These are phyloP conservation scores for Leptodontidium sp. DNA, from an alignment of 2,329 filamentous ascomycete species.

Conservation along the genomic window DNA sequence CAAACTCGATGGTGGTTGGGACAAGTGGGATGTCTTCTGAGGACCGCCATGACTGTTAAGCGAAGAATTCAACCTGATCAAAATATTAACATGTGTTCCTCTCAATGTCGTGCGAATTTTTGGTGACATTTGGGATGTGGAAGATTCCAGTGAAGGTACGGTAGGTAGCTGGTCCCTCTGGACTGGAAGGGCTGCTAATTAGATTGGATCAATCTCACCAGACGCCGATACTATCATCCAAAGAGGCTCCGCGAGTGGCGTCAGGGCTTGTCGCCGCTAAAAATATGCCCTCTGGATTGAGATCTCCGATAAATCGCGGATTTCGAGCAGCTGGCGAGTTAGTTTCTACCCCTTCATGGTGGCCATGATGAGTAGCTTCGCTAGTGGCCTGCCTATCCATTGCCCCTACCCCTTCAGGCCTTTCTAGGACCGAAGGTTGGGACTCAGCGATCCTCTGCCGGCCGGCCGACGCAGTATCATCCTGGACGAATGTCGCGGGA, in stretches of 20 bases:
- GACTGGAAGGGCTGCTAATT: background rate
- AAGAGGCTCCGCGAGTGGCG: slow-evolving; percentile 50
- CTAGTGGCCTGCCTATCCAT: background rate
- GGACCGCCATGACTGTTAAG: background rate
- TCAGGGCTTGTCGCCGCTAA: slow-evolving; percentile 59
- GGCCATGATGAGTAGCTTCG: background rate
- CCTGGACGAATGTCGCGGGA: background rate
- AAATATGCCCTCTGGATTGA: slow-evolving; percentile 68
- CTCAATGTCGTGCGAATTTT: background rate
- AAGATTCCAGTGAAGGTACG: background rate
- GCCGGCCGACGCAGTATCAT: background rate
- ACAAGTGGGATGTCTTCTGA: slow-evolving; percentile 33
- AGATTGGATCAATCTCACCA: slow-evolving; percentile 48
- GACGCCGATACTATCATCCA: slow-evolving; percentile 63
- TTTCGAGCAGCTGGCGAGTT: slow-evolving; percentile 1
- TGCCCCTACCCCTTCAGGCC: background rate
- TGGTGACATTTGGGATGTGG: background rate
- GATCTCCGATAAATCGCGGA: slow-evolving; percentile 62
- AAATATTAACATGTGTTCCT: background rate
- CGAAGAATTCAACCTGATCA: slow-evolving; percentile 13
- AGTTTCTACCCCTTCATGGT: background rate
- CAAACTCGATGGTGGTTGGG: slow-evolving; percentile 30
- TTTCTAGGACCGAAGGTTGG: background rate
- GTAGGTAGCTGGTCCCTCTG: background rate
- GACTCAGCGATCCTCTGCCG: background rate